These are phyloP conservation scores for Flaveria robusta DNA, from an alignment of 129 eudicot genomes.

Conservation along the genomic window DNA sequence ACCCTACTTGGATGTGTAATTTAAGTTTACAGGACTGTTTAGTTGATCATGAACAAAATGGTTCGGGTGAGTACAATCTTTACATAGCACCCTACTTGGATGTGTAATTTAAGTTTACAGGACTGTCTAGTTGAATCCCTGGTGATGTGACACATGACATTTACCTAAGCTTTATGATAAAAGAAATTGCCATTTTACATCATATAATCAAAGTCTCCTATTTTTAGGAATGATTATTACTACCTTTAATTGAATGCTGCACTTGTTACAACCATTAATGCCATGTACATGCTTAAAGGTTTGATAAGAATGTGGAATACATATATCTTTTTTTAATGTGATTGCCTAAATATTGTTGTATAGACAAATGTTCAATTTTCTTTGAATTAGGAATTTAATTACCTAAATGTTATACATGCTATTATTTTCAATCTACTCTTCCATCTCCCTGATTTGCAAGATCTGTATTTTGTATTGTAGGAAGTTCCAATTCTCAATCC, in stretches of 20 bases:
- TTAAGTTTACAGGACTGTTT: no score
- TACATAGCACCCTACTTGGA: conserved; percentile 7
- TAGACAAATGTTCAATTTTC: neutral
- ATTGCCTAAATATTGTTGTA: neutral
- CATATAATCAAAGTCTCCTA: neutral
- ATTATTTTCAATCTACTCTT: conserved; percentile 8
- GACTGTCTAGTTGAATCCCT: neutral
- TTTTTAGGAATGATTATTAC: neutral
- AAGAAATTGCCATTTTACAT: conserved; percentile 6
- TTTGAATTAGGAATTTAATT: conserved; percentile 1
- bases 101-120: neutral
- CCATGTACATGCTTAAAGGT: neutral
- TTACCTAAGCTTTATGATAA: conserved; percentile 12
- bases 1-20: no score
- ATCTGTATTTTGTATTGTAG: conserved; percentile 49
- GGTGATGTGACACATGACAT: neutral
- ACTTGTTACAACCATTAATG: neutral
- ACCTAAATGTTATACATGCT: neutral
- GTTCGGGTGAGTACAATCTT: no score
- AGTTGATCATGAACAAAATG: no score
- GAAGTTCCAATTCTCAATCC: conserved; percentile 91
- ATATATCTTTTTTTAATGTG: neutral
- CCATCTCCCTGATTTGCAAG: conserved; percentile 8
- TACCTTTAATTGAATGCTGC: neutral
- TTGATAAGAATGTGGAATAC: neutral